Evolutionary conservation across 2,329 filamentous ascomycete genomes (phyloP), one percentile per base, ranked within the genome.

Genomic region (Huntiella decipiens): DNA sequence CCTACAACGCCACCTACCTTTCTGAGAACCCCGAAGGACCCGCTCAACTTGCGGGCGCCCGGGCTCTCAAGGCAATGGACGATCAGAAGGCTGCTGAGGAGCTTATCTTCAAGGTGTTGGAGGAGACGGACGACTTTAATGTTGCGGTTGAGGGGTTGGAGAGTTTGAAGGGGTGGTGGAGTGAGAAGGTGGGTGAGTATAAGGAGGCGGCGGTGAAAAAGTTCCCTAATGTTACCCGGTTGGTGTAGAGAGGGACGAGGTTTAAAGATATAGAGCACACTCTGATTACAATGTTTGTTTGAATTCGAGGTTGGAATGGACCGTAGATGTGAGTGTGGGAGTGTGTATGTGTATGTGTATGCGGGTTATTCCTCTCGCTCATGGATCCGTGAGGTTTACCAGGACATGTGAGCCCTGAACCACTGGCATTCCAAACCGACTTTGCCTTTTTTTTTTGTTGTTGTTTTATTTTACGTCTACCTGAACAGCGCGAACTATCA

Each of bases 1-100:
- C 74, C 52, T 73, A 70, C 63, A 88, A 87, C 59, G 66, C 77
- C 35, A 69, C 73, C 16, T 88, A 77, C 59, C 60, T 77, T 13
- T 58, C 68, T 37, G 66, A 71, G 53, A 70, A 88, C 63, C 72
- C 73, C 53, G 59, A 68, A 47, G 65, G 73, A 4, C 52, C 65
- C 12, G 75, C 84, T 56, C 64, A 79, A 3, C 71, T 82, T 46
- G 70, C 78, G 2, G 77, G 68, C 33, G 68, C 83, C 46, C 70
- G 70, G 47, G 69, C 70, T 17, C 71, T 73, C 51, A 68, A 69
- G 49, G 53, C 74, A 1, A 62, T 87, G 13, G 72, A 74, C 10
- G 71, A 69, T 38, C 74, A 32, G 66, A 55, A 63, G 2, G 64
- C 71, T 54, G 68, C 65, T 48, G 79, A 81, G 55, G 70, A 76